phyloP scores from a whole-genome alignment of 2,329 filamentous ascomycete species.

The Cladorrhinum sp. region DNA sequence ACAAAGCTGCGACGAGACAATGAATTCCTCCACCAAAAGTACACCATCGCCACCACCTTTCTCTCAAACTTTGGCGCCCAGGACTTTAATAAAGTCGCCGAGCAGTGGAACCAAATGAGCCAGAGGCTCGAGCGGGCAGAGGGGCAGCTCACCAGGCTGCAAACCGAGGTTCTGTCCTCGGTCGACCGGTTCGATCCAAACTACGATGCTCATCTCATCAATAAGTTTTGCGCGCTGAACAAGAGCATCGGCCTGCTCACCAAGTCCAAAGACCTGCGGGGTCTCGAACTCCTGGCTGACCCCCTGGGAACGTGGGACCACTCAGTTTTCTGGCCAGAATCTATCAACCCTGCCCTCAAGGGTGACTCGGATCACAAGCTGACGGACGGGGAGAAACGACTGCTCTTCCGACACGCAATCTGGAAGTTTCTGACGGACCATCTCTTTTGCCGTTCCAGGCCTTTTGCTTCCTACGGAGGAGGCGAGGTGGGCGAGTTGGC shows the following conservation, averaged over 20 bases:
- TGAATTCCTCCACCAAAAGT: too few relatives aligned
- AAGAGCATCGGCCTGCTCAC: background rate
- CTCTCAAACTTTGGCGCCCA: background rate
- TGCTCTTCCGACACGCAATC: slow-evolving; percentile 3
- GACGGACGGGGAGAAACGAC: background rate
- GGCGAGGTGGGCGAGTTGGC: background rate
- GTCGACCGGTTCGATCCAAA: slow-evolving; percentile 5
- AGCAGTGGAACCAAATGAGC: background rate
- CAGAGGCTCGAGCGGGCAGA: background rate
- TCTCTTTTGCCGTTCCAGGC: background rate
- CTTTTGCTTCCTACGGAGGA: background rate
- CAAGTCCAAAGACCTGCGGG: background rate
- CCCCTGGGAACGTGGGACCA: background rate
- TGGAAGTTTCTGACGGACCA: background rate
- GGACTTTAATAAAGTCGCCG: background rate
- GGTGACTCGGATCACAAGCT: background rate
- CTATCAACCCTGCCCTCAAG: background rate
- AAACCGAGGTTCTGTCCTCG: background rate
- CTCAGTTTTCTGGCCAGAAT: background rate
- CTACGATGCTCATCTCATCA: background rate
- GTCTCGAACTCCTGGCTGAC: background rate
- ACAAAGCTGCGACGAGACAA: background rate
- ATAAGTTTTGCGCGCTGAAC: background rate
- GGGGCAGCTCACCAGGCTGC: background rate
- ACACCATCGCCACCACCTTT: background rate